Evolutionary conservation across 352 stramenopile genomes (phyloP).

Genomic region (Aphanomyces astaci): DNA sequence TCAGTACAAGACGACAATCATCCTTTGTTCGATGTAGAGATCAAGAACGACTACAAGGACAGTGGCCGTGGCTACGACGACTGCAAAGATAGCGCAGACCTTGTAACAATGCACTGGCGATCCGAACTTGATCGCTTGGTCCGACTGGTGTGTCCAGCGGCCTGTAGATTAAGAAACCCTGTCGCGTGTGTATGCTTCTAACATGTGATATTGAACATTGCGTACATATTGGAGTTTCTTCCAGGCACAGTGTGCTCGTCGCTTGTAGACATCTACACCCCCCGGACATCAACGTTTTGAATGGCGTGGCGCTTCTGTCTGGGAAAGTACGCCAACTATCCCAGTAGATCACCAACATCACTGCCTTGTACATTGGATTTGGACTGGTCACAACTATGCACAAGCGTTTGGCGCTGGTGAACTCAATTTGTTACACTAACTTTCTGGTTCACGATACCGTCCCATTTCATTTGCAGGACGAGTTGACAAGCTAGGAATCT

Average conservation of each 20-base stretch:
- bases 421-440: too few species aligned
- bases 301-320: constrained; percentile 53
- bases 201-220: not conserved
- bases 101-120: not conserved
- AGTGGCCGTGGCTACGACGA: too few species aligned
- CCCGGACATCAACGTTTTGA: constrained; percentile 42
- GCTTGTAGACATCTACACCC: constrained; percentile 56
- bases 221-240: constrained; percentile 36
- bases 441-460: too few species aligned
- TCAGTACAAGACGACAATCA: not conserved
- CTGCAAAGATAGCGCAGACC: not conserved
- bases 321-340: constrained; percentile 42
- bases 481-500: too few species aligned
- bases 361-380: too few species aligned
- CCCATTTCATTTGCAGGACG: too few species aligned
- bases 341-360: constrained; percentile 47
- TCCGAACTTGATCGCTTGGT: not conserved
- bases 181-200: not conserved
- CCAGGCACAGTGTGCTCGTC: constrained; percentile 51
- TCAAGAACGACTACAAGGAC: not conserved
- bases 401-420: too few species aligned
- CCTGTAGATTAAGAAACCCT: not conserved
- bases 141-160: constrained; percentile 12
- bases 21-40: not conserved
- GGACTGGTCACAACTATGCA: too few species aligned